These are phyloP conservation scores for Aurantiochytrium sp. DNA, from an alignment of 108 stramenopile species.

Conservation along the genomic window DNA sequence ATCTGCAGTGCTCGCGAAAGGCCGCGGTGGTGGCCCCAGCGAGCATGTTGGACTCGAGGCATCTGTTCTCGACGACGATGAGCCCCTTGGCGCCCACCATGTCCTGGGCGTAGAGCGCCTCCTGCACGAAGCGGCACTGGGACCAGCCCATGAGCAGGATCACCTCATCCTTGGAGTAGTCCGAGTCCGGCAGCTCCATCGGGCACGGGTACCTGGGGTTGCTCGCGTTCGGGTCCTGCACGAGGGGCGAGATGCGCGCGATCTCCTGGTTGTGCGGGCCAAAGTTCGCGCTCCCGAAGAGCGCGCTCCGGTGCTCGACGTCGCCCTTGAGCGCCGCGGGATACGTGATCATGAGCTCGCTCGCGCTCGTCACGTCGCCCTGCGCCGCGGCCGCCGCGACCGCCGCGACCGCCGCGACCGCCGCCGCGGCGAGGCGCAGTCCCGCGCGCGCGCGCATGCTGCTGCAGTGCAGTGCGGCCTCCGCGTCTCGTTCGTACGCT, in stretches of 20 bases:
- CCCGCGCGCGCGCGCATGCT: too few species aligned
- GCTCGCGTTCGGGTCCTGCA: background rate
- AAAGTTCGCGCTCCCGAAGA: background rate
- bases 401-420: background rate
- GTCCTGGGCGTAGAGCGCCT: background rate
- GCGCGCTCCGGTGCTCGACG: slow-evolving; percentile 18
- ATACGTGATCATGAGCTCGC: background rate
- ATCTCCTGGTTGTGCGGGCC: background rate
- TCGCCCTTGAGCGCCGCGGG: background rate
- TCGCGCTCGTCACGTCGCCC: background rate
- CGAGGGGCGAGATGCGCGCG: background rate
- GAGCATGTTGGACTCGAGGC: background rate
- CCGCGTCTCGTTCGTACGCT: too few species aligned
- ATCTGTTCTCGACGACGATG: slow-evolving; percentile 11
- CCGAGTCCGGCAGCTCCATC: background rate
- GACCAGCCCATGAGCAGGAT: background rate
- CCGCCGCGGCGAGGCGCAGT: background rate
- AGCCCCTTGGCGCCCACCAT: background rate
- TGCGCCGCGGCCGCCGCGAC: background rate
- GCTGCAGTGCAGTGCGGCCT: too few species aligned
- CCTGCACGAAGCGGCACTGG: background rate
- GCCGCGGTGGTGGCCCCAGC: background rate
- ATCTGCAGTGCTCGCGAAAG: background rate
- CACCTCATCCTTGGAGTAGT: background rate
- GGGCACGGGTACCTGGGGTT: background rate